Conservation (phyloP, 23 red algal species). For the Gracilariopsis chorda region DNA sequence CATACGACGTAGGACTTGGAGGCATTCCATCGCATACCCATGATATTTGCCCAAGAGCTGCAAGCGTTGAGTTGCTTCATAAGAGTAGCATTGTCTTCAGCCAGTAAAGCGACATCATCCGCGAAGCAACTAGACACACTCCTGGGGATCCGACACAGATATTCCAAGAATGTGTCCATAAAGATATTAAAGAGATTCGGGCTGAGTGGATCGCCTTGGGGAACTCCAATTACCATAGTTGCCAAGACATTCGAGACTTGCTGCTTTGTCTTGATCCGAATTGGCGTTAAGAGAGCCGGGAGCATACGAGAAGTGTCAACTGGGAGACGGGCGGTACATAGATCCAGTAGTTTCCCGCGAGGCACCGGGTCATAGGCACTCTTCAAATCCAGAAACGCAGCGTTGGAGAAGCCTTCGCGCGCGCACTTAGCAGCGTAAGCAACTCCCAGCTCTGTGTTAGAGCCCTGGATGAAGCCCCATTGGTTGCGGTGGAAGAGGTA, state of each 20-base stretch:
- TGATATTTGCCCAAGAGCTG: neutral
- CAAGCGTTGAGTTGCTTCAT: neutral
- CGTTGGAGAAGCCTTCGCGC: no score
- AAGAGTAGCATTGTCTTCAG: neutral
- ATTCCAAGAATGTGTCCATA: neutral
- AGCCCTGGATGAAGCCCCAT: neutral
- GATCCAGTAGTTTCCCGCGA: no score
- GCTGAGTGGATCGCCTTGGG: neutral
- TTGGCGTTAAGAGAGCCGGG: neutral
- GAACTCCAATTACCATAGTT: neutral
- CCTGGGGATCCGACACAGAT: neutral
- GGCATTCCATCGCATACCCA: neutral
- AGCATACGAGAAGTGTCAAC: neutral
- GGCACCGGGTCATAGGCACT: no score
- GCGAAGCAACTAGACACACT: neutral
- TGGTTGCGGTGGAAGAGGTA: neutral
- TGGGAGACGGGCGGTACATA: no score
- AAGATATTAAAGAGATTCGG: neutral
- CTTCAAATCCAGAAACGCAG: no score
- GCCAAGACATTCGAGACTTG: neutral
- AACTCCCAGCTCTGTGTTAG: neutral
- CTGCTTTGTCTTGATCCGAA: neutral
- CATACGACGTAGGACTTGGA: neutral
- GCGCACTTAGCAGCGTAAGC: neutral
- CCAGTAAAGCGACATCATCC: neutral